Conservation (phyloP, 1,139 yeast species). For the Yamadazyma pseudoaaseri region DNA sequence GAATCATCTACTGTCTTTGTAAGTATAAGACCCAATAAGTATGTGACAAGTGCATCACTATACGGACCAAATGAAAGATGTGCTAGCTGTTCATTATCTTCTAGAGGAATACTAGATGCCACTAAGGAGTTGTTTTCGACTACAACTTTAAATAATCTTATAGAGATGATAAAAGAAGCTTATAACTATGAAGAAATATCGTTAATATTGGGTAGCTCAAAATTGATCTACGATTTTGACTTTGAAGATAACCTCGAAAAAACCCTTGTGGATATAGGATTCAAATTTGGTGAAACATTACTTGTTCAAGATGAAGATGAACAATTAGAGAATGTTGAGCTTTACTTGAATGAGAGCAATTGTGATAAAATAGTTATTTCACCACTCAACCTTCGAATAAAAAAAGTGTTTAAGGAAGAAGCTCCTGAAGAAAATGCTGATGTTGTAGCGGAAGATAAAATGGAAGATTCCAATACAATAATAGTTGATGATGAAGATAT, state of each 20-base stretch:
- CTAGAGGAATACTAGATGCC: slow-evolving; percentile 43
- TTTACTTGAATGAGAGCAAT: slow-evolving; percentile 44
- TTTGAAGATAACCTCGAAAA: slow-evolving; percentile 73
- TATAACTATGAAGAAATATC: slow-evolving; percentile 67
- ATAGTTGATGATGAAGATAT: slow-evolving; percentile 13
- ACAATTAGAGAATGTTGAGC: slow-evolving; percentile 64
- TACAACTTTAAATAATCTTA: slow-evolving; percentile 37
- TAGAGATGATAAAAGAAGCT: slow-evolving; percentile 42
- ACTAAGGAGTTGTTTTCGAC: slow-evolving; percentile 14
- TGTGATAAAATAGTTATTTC: slow-evolving; percentile 20
- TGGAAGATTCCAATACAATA: slow-evolving; percentile 7
- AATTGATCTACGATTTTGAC: slow-evolving; percentile 79
- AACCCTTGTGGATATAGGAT: slow-evolving; percentile 52
- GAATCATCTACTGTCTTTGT: slow-evolving; percentile 57
- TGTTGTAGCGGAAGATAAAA: slow-evolving; percentile 15
- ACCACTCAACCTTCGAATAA: slow-evolving; percentile 22
- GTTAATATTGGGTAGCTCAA: slow-evolving; percentile 56
- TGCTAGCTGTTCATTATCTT: slow-evolving; percentile 65
- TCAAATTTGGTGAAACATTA: slow-evolving; percentile 57
- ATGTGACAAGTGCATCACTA: slow-evolving; percentile 63
- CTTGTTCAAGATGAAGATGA: slow-evolving; percentile 80
- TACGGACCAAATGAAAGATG: slow-evolving; percentile 67
- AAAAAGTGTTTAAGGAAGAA: slow-evolving; percentile 8
- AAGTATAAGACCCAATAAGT: slow-evolving; percentile 66
- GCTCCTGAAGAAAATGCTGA: slow-evolving; percentile 13